A percentile compares a stretch with the other conserved stretches of the same genome.
Conservation (phyloP, 2,329 filamentous ascomycete species). For the Corynespora cassiicola region DNA sequence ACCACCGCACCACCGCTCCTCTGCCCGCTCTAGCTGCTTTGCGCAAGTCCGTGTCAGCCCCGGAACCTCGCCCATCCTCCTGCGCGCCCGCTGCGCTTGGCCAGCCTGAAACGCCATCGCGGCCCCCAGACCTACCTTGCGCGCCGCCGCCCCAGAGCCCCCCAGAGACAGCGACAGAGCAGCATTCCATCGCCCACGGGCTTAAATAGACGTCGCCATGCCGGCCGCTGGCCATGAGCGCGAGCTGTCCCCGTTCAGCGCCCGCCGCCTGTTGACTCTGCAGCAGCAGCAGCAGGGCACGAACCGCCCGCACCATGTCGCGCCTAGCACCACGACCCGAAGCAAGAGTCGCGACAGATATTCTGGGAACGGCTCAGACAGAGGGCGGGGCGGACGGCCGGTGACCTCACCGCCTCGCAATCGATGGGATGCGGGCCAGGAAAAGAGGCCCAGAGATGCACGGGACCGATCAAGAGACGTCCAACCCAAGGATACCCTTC, state of each 20-base stretch:
- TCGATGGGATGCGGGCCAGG: slow-evolving; percentile 6
- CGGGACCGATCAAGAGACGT: slow-evolving; percentile 17
- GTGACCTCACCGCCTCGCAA: background rate
- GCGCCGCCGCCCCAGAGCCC: no score
- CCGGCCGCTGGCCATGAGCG: no score
- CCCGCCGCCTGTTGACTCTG: slow-evolving; percentile 33
- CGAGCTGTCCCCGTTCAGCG: slow-evolving; percentile 42
- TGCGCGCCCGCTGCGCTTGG: slow-evolving; percentile 3
- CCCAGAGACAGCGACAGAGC: no score
- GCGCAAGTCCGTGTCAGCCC: no score
- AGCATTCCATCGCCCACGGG: no score
- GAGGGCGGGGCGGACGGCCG: slow-evolving; percentile 1
- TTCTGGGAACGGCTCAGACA: background rate
- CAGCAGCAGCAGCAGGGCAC: slow-evolving; percentile 25
- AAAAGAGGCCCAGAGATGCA: slow-evolving; percentile 8
- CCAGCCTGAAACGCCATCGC: slow-evolving; percentile 18
- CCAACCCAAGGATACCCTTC: slow-evolving; percentile 18
- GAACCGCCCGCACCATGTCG: slow-evolving; percentile 17
- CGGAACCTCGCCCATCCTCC: slow-evolving; percentile 5
- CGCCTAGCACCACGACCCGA: slow-evolving; percentile 12
- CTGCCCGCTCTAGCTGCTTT: no score
- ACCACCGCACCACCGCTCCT: no score
- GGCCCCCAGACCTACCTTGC: slow-evolving; percentile 8
- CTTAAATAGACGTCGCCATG: no score
- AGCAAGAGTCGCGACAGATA: slow-evolving; percentile 20